phyloP scores from a whole-genome alignment of 225 moss, liverwort and hornwort species.

The Bryum argenteum region DNA sequence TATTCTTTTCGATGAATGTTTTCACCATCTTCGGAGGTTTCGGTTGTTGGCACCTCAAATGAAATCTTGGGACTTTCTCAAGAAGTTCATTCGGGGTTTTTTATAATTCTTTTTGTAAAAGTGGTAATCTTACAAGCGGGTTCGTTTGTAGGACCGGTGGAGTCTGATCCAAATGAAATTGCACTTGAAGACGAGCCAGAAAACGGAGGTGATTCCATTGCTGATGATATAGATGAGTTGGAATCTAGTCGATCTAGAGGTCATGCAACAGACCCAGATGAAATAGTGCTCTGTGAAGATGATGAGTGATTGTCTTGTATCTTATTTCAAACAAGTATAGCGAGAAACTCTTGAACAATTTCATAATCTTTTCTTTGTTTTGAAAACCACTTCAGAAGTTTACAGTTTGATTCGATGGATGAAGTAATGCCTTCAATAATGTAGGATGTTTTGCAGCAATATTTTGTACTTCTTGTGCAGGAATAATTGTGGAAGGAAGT shows the following conservation, averaged over 20 bases:
- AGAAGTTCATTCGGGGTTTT: no score
- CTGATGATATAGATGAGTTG: constrained; percentile 59
- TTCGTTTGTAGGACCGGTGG: constrained; percentile 28
- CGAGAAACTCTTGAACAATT: constrained; percentile 7
- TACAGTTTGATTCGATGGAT: no score
- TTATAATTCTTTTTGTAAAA: background rate
- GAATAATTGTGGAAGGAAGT: no score
- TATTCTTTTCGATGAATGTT: no score
- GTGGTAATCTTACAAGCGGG: background rate
- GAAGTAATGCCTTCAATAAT: no score
- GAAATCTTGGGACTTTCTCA: no score
- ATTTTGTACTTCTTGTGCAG: no score
- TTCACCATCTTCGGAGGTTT: no score
- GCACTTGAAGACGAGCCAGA: constrained; percentile 61
- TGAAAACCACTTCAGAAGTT: no score
- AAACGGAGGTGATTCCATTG: constrained; percentile 22
- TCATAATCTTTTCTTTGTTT: constrained; percentile 2
- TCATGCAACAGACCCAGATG: constrained; percentile 33
- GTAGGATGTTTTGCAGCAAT: no score
- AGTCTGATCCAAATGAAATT: constrained; percentile 76
- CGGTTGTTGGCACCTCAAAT: no score
- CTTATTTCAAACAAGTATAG: background rate
- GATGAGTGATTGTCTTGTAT: constrained; percentile 33
- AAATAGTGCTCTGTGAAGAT: constrained; percentile 41
- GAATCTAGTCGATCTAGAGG: constrained; percentile 38